Conservation (phyloP, 2,329 filamentous ascomycete genomes). For the Cladosporium sphaerospermum region DNA sequence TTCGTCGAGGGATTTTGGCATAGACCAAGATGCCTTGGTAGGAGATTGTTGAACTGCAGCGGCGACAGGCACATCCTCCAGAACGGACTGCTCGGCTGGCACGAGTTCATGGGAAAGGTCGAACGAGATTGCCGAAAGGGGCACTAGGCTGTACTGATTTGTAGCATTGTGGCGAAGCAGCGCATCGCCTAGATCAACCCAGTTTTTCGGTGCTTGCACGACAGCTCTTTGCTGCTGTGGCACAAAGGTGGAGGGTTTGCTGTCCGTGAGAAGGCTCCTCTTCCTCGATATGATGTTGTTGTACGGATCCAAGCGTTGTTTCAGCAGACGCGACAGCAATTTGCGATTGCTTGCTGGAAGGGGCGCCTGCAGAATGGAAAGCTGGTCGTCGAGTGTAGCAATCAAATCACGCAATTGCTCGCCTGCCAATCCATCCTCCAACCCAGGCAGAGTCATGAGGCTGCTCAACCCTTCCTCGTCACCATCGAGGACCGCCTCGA, state of each 20-base stretch:
- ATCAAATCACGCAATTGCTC: slow-evolving; percentile 47
- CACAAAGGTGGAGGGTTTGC: not conserved
- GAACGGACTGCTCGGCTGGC: no score
- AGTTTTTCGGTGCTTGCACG: slow-evolving; percentile 24
- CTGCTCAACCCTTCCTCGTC: slow-evolving; percentile 52
- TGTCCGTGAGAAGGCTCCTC: slow-evolving; percentile 10
- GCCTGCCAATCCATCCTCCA: slow-evolving; percentile 50
- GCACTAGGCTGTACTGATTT: slow-evolving; percentile 23
- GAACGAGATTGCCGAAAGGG: slow-evolving; percentile 24
- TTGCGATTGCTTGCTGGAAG: slow-evolving; percentile 44
- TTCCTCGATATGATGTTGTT: slow-evolving; percentile 31
- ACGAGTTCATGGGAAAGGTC: slow-evolving; percentile 11
- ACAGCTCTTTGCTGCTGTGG: slow-evolving; percentile 16
- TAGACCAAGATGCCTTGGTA: not conserved
- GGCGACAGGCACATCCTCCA: no score
- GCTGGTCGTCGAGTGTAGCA: slow-evolving; percentile 46
- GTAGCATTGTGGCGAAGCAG: slow-evolving; percentile 24
- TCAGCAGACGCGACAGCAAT: slow-evolving; percentile 47
- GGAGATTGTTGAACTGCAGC: no score
- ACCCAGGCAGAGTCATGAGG: slow-evolving; percentile 50
- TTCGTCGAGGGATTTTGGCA: slow-evolving; percentile 18
- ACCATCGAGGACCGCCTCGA: slow-evolving; percentile 58
- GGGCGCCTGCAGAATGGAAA: slow-evolving; percentile 49
- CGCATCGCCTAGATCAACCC: slow-evolving; percentile 29
- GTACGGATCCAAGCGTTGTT: slow-evolving; percentile 50